Conservation (phyloP, 106 monocot species). For the Dioscorea dumetorum region DNA sequence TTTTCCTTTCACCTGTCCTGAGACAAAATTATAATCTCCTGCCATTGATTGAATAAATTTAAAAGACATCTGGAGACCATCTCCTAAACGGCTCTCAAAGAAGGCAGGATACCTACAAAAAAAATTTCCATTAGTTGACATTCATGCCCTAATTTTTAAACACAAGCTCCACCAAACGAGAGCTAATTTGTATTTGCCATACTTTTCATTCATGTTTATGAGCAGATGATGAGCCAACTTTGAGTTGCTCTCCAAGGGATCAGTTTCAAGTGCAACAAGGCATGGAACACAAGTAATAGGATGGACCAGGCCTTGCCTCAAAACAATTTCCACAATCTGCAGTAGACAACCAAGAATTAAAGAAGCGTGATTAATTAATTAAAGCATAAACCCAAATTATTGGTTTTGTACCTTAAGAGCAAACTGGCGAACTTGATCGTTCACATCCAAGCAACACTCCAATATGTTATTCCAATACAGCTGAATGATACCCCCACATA, state of each 20-base stretch:
- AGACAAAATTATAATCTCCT: conserved; percentile 21
- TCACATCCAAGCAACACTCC: conserved; percentile 67
- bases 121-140: neutral
- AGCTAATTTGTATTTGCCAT: conserved; percentile 21
- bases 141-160: neutral
- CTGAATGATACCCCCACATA: conserved; percentile 96
- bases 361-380: neutral
- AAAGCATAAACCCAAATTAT: neutral
- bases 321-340: conserved; percentile 97
- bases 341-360: conserved; percentile 5
- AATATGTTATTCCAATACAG: conserved; percentile 88
- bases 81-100: conserved; percentile 94
- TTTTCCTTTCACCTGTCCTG: conserved; percentile 45
- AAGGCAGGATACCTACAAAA: conserved; percentile 87
- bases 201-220: conserved; percentile 98
- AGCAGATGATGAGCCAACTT: conserved; percentile 95
- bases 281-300: conserved; percentile 94
- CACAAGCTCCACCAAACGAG: neutral
- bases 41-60: conserved; percentile 61
- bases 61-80: conserved; percentile 94
- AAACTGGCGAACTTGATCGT: conserved; percentile 73
- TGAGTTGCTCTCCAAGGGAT: conserved; percentile 75
- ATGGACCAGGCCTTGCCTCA: conserved; percentile 96
- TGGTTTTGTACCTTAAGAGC: conserved; percentile 62
- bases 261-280: conserved; percentile 93